Conservation (phyloP, 768 basidiomycete species). For the Glaciozyma martinii region DNA sequence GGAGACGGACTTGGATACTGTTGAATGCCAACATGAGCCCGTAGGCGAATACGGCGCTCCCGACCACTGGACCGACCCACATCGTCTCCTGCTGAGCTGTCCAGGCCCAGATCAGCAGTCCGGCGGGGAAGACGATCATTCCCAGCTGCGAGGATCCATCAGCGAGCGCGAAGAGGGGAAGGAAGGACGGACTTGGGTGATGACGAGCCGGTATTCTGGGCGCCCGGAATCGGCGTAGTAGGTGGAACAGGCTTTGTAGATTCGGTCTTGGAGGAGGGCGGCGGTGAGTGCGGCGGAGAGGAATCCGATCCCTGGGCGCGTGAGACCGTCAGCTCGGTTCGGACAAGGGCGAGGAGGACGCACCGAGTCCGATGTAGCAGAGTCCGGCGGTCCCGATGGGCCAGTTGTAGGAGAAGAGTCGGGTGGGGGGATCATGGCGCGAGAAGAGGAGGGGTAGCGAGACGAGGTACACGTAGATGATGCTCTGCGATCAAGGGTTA, state of each 20-base stretch:
- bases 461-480: conserved; percentile 16
- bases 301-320: conserved; percentile 7
- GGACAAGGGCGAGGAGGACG: neutral
- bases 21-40: conserved; percentile 3
- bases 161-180: neutral
- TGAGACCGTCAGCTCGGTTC: neutral
- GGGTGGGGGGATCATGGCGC: neutral
- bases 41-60: conserved; percentile 1
- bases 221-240: neutral
- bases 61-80: conserved; percentile 4
- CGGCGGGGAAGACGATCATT: conserved; percentile 12
- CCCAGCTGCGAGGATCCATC: neutral
- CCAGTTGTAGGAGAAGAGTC: conserved; percentile 5
- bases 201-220: conserved; percentile 13
- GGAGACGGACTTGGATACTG: neutral
- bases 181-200: conserved; percentile 1
- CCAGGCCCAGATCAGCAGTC: conserved; percentile 7
- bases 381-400: neutral
- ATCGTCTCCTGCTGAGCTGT: conserved; percentile 1
- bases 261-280: neutral
- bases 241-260: neutral
- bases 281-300: neutral
- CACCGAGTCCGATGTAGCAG: conserved; percentile 5
- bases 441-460: conserved; percentile 6
- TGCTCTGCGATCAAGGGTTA: neutral